Evolutionary conservation across 2,329 filamentous ascomycete species (phyloP), one percentile per base, ranked within the genome.

Genomic region (Penicillium rolfsii): DNA sequence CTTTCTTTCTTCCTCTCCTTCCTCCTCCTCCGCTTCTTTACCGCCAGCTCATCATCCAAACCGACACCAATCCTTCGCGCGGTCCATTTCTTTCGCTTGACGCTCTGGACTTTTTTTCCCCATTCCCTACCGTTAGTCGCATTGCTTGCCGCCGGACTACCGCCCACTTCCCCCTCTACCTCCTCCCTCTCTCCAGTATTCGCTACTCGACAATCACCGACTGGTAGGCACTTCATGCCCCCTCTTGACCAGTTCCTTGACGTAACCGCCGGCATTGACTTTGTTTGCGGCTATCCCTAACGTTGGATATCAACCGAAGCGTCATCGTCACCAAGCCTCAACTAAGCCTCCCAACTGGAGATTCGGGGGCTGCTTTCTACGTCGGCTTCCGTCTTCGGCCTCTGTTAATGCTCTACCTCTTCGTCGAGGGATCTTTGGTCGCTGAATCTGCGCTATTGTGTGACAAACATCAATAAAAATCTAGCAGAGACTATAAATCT

Each of bases 141-240:
- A 58, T 56, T 58, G 50, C 49, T 56, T 58, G 48, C 64, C 61
- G 57, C 57, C 41, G 59, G 64, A 59, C 61, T 58, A 62, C 58
- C 62, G 43, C 33, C 46, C 41, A 9, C 50, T 22, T 22, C 49
- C 24, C 49, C 26, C n/a, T 43, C 48, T 30, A 24, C 43, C 33
- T 57, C 22, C n/a, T 33, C 33, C 53, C 35, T 41, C 48, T 53
- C 30, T 59, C 58, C 41, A 41, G 11, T 49, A 33, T n/a, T 36
- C 33, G 22, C n/a, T 14, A n/a, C 45, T 48, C 45, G 12, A 48
- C 45, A 30, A 5, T 46, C 43, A 28, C 30, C 45, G 26, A 48
- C 45, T 48, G 45, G 45, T 26, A 28, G 43, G 43, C 43, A 48
- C 24, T 30, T 48, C 45, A 48, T 30, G 45, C 26, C 22, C 22